These are phyloP conservation scores for Cordia subcordata DNA, from an alignment of 257 asterid species.

Conservation along the genomic window DNA sequence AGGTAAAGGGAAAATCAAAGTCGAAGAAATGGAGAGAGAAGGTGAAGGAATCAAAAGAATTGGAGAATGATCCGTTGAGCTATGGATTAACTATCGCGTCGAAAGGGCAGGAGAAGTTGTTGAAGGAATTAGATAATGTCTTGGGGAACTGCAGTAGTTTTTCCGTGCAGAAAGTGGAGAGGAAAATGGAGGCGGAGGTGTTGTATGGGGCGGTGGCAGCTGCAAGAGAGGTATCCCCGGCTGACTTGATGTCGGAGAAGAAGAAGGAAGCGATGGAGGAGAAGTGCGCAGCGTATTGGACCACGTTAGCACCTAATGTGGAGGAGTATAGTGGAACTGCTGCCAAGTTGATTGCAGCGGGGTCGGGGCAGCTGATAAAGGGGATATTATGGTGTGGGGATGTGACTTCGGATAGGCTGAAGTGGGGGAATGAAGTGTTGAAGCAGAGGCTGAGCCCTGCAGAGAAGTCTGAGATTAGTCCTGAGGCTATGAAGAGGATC, in stretches of 20 bases:
- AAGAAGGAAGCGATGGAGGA: conserved; percentile 73
- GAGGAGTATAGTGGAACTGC: conserved; percentile 91
- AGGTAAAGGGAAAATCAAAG: conserved; percentile 20
- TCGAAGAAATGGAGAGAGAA: conserved; percentile 13
- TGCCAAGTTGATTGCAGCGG: conserved; percentile 78
- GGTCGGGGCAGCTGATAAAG: conserved; percentile 85
- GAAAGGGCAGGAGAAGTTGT: conserved; percentile 55
- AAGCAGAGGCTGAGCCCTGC: conserved; percentile 70
- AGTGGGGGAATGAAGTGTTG: conserved; percentile 73
- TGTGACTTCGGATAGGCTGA: conserved; percentile 72
- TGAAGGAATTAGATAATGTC: conserved; percentile 56
- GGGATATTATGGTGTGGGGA: conserved; percentile 98
- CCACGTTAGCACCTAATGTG: conserved; percentile 91
- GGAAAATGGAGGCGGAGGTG: conserved; percentile 31
- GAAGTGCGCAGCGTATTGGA: conserved; percentile 91
- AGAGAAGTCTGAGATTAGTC: conserved; percentile 51
- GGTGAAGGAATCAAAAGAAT: conserved; percentile 3
- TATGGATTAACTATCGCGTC: conserved; percentile 77
- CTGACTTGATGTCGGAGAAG: conserved; percentile 53
- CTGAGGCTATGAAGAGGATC: conserved; percentile 75
- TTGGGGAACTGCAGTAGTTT: conserved; percentile 55
- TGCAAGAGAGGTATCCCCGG: conserved; percentile 37
- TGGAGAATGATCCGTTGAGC: conserved; percentile 35
- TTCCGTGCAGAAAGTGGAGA: conserved; percentile 64
- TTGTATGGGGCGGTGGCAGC: conserved; percentile 43